phyloP scores from a whole-genome alignment of 441 rosid species.

The Manihot esculenta region DNA sequence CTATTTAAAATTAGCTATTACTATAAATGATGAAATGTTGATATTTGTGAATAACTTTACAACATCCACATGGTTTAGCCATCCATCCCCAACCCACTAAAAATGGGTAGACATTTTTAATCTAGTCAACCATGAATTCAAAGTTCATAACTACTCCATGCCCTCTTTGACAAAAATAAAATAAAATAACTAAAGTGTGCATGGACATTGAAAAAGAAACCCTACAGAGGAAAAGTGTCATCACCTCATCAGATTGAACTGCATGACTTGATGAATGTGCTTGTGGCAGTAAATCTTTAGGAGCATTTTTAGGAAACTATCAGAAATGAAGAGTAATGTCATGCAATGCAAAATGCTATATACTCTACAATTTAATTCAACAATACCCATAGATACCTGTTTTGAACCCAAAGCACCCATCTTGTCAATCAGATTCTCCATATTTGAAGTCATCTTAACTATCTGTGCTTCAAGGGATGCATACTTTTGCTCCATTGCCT shows the following conservation, averaged over 20 bases:
- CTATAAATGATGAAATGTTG: neutral
- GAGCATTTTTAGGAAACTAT: constrained; percentile 21
- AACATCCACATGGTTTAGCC: neutral
- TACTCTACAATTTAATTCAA: neutral
- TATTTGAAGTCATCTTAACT: constrained; percentile 30
- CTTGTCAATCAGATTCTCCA: constrained; percentile 34
- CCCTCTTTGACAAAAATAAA: too few relatives aligned
- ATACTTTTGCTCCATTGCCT: constrained; percentile 40
- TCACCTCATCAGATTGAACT: constrained; percentile 16
- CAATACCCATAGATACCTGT: constrained; percentile 22
- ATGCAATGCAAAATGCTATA: neutral
- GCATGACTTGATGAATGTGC: constrained; percentile 27
- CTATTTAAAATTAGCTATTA: too few relatives aligned
- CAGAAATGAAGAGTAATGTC: neutral
- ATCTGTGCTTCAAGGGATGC: constrained; percentile 38
- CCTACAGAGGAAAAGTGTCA: neutral
- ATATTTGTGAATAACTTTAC: neutral
- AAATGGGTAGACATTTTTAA: neutral
- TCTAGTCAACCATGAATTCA: neutral
- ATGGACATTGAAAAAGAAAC: neutral
- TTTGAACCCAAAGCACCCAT: constrained; percentile 19
- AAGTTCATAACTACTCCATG: neutral
- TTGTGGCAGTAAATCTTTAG: constrained; percentile 14
- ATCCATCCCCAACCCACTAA: neutral
- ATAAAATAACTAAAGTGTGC: neutral